Percentiles rank a stretch among this genome's conserved stretches.
Conservation (phyloP, 306 rosid species). For the Rosa chinensis region DNA sequence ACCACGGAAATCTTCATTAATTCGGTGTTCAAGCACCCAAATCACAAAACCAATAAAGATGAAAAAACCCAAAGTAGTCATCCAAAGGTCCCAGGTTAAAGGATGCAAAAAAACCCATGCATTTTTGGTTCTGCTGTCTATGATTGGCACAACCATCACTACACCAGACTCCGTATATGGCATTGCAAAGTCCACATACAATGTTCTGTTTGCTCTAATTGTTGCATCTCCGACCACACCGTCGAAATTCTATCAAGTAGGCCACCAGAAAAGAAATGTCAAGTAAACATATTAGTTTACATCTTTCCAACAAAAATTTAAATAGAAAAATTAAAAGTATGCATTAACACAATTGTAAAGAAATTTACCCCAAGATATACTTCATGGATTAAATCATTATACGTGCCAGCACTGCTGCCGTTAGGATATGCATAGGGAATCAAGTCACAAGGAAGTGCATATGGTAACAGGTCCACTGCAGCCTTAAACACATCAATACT, state of each 20-base stretch:
- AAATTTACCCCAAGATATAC: not conserved
- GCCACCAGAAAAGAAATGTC: not conserved
- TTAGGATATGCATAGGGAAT: not conserved
- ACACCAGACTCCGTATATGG: not conserved
- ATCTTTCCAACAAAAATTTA: not conserved
- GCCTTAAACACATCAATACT: conserved; percentile 47
- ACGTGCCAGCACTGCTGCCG: not conserved
- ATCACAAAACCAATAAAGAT: conserved; percentile 51
- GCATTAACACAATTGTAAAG: not conserved
- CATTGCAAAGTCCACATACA: conserved; percentile 43
- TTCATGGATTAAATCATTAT: not conserved
- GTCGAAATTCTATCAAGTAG: conserved; percentile 35
- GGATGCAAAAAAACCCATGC: conserved; percentile 60
- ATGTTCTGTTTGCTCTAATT: conserved; percentile 38
- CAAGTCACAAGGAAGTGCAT: not conserved
- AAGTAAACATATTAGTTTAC: not conserved
- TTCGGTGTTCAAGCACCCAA: conserved; percentile 55
- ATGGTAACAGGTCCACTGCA: conserved; percentile 1
- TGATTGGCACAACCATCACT: not conserved
- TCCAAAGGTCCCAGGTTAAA: conserved; percentile 51
- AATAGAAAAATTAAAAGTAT: no score
- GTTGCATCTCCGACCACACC: conserved; percentile 38
- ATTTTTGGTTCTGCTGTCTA: conserved; percentile 21
- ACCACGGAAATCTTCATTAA: conserved; percentile 49
- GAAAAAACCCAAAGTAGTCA: conserved; percentile 33